Evolutionary conservation across 1,284 basidiomycete genomes (phyloP).

Genomic region (Stygiomarasmius scandens): DNA sequence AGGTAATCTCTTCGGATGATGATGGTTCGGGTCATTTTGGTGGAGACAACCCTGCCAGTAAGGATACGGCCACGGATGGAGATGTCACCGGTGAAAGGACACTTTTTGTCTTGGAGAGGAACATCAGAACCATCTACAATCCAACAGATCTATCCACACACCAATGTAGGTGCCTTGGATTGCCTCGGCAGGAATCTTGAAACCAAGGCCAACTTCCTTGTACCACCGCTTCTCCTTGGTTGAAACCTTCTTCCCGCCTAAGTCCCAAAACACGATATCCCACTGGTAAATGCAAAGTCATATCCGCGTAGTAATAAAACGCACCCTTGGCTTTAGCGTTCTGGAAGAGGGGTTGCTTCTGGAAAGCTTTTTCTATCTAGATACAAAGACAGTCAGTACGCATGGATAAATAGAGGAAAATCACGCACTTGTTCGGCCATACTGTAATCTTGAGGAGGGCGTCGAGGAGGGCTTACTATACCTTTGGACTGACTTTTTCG

Average conservation of each 20-base stretch:
- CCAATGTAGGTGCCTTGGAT: constrained; percentile 97
- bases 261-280: not conserved
- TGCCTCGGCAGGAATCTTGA: constrained; percentile 96
- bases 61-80: constrained; percentile 99
- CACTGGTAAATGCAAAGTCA: not conserved
- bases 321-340: constrained; percentile 93
- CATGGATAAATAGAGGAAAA: not conserved
- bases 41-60: constrained; percentile 96
- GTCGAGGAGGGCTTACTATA: constrained; percentile 27
- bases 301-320: constrained; percentile 33
- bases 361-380: constrained; percentile 92
- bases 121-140: not conserved
- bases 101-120: constrained; percentile 90
- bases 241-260: constrained; percentile 86
- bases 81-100: constrained; percentile 94
- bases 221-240: constrained; percentile 99
- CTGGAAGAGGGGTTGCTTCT: constrained; percentile 98
- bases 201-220: constrained; percentile 97
- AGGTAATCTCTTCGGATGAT: constrained; percentile 99
- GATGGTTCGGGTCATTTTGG: constrained; percentile 99
- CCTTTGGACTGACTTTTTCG: constrained; percentile 39
- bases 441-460: constrained; percentile 43
- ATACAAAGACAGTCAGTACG: not conserved
- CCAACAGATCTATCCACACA: constrained; percentile 41
- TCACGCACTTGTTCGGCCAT: constrained; percentile 71